Conservation (phyloP, 495 filamentous ascomycete genomes). For the Parmelia sp. region DNA sequence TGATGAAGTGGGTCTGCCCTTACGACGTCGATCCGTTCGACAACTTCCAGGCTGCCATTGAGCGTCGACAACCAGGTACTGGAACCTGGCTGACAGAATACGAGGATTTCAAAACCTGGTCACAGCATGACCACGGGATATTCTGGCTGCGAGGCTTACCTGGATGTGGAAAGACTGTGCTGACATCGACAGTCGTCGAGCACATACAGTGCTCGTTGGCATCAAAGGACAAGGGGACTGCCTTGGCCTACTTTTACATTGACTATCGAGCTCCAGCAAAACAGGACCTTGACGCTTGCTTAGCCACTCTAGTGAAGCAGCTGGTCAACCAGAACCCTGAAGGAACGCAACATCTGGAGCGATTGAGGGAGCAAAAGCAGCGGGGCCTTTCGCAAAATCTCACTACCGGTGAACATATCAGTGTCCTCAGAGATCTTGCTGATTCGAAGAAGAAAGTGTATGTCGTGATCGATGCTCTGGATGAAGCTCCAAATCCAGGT, state of each 20-base stretch:
- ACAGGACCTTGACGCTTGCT: background rate
- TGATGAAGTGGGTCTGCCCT: background rate
- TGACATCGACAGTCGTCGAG: background rate
- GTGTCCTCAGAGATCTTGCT: background rate
- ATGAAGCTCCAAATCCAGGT: background rate
- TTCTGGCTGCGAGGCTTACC: background rate
- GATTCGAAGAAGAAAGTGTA: background rate
- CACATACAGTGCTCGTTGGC: background rate
- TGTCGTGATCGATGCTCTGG: background rate
- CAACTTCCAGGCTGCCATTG: background rate
- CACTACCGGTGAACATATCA: background rate
- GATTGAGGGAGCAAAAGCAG: background rate
- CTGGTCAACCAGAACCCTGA: background rate
- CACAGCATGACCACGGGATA: background rate
- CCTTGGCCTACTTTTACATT: background rate
- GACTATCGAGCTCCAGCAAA: background rate
- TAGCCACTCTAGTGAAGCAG: background rate
- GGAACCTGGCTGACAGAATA: background rate
- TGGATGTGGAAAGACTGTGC: background rate
- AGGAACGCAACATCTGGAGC: background rate
- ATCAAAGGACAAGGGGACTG: background rate
- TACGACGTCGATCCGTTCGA: background rate
- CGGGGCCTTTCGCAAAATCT: background rate
- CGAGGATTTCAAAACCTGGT: background rate
- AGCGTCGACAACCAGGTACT: background rate